Conservation (phyloP, 208 protist genomes). For the Leishmania tropica region DNA sequence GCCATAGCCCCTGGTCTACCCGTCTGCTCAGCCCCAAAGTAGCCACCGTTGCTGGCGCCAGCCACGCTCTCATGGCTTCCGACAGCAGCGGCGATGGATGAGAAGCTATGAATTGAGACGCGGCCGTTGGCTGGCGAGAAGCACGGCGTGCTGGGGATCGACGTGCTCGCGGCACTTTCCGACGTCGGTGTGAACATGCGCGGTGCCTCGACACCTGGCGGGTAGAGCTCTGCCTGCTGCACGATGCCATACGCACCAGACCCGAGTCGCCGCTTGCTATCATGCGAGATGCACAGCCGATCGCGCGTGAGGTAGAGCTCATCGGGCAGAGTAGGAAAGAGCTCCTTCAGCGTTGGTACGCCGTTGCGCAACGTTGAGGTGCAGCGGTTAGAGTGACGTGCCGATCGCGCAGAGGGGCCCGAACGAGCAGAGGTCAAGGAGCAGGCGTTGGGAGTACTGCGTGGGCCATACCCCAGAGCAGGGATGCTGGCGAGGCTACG, state of each 20-base stretch:
- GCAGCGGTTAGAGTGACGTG: constrained; percentile 20
- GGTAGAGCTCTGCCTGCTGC: constrained; percentile 67
- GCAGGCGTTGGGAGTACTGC: constrained; percentile 21
- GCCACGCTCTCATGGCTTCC: background rate
- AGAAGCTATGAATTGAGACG: constrained; percentile 3
- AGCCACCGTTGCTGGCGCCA: background rate
- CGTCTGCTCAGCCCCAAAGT: background rate
- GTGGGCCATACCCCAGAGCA: constrained; percentile 21
- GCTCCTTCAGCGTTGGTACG: constrained; percentile 31
- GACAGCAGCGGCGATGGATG: constrained; percentile 11
- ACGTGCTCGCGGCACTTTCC: constrained; percentile 9
- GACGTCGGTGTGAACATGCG: constrained; percentile 19
- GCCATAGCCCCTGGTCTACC: background rate
- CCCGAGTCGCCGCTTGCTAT: constrained; percentile 34
- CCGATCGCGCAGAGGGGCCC: constrained; percentile 24
- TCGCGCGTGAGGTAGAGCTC: constrained; percentile 48
- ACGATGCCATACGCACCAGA: constrained; percentile 66
- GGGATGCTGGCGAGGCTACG: constrained; percentile 14
- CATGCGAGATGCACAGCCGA: constrained; percentile 36
- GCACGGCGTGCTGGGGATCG: constrained; percentile 9
- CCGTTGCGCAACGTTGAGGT: constrained; percentile 12
- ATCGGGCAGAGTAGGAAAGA: constrained; percentile 56
- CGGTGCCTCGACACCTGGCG: constrained; percentile 27
- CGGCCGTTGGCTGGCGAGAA: constrained; percentile 9
- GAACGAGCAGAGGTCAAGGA: constrained; percentile 27